Evolutionary conservation across 306 rosid genomes (phyloP).

Genomic region (Prunus salicina): DNA sequence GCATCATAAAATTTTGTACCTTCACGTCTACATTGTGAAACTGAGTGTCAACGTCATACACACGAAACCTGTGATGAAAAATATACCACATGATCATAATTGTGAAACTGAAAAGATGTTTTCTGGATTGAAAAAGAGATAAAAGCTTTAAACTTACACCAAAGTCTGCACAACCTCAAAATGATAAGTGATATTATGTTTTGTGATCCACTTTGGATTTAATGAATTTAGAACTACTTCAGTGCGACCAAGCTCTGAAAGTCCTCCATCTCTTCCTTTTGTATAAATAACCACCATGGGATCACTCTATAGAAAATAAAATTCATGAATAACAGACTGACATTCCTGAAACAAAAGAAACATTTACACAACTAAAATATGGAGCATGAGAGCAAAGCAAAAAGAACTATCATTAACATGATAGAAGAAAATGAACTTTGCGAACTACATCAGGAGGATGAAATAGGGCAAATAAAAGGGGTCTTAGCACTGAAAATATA

Average conservation of each 20-base stretch:
- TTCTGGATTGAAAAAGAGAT: slow-evolving; percentile 19
- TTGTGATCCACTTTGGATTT: slow-evolving; percentile 83
- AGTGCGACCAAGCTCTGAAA: slow-evolving; percentile 83
- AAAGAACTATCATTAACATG: background rate
- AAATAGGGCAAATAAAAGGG: background rate
- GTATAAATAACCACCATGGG: slow-evolving; percentile 77
- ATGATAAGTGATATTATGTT: slow-evolving; percentile 64
- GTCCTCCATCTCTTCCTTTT: slow-evolving; percentile 77
- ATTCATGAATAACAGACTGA: slow-evolving; percentile 6
- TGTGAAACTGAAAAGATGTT: slow-evolving; percentile 30
- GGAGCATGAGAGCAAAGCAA: background rate
- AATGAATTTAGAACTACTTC: slow-evolving; percentile 84
- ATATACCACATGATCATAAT: slow-evolving; percentile 26
- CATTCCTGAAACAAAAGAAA: slow-evolving; percentile 18
- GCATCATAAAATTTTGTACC: slow-evolving; percentile 45
- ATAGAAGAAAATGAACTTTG: too few relatives aligned
- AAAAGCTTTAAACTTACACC: slow-evolving; percentile 71
- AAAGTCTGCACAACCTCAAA: slow-evolving; percentile 87
- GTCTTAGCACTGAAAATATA: background rate
- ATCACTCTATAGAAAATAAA: slow-evolving; percentile 69
- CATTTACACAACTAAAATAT: slow-evolving; percentile 21
- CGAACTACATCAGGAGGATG: background rate
- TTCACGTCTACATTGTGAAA: slow-evolving; percentile 74
- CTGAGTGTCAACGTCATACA: slow-evolving; percentile 84
- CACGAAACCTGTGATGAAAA: slow-evolving; percentile 68